Evolutionary conservation across 495 filamentous ascomycete genomes (phyloP).

Genomic region (Pyrenula aspistea): DNA sequence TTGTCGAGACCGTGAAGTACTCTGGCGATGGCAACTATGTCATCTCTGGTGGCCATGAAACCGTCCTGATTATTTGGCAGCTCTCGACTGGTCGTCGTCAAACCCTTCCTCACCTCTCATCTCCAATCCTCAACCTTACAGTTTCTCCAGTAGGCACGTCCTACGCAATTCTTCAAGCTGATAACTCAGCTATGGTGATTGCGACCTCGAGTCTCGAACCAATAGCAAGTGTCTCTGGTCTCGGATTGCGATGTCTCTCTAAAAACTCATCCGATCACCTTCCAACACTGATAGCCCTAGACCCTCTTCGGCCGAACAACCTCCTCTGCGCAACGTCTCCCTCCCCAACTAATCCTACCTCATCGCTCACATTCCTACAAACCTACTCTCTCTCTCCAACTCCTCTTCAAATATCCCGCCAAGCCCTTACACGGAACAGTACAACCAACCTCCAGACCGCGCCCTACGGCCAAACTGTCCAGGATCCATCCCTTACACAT

Average conservation of each 20-base stretch:
- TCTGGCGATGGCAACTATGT: constrained; percentile 92
- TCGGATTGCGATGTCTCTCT: constrained; percentile 44
- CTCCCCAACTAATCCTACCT: constrained; percentile 18
- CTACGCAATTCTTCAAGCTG: constrained; percentile 72
- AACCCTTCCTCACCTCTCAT: constrained; percentile 76
- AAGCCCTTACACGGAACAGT: constrained; percentile 81
- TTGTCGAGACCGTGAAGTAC: constrained; percentile 73
- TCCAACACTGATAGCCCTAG: constrained; percentile 5
- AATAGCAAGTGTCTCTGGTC: constrained; percentile 65
- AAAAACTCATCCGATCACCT: background rate
- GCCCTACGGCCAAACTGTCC: constrained; percentile 52
- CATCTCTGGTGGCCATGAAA: constrained; percentile 84
- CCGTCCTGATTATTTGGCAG: constrained; percentile 91
- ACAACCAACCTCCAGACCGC: constrained; percentile 65
- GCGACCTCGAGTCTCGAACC: constrained; percentile 80
- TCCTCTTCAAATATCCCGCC: constrained; percentile 61
- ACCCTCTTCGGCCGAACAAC: constrained; percentile 44
- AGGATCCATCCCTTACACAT: constrained; percentile 61
- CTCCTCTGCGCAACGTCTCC: constrained; percentile 48
- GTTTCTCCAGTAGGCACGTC: constrained; percentile 68
- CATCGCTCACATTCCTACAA: constrained; percentile 52
- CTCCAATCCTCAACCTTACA: constrained; percentile 68
- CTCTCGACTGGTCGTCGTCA: constrained; percentile 71
- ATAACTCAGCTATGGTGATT: constrained; percentile 80
- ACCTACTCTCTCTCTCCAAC: constrained; percentile 63